phyloP scores from a whole-genome alignment of 768 basidiomycete genomes.

The Hericium coralloides region DNA sequence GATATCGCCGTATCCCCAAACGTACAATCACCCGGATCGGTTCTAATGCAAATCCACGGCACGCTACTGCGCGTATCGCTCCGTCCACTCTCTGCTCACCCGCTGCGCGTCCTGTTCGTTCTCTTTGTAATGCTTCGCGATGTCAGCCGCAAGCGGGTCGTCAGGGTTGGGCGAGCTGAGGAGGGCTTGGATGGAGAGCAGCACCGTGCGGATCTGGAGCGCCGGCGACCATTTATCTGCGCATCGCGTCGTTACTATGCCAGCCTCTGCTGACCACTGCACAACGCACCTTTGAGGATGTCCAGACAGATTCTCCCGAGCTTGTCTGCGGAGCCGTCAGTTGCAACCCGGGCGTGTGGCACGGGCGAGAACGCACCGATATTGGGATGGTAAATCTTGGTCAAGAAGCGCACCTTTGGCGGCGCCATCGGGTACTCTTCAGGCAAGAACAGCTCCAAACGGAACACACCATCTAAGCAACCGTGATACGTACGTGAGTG shows the following conservation, averaged over 20 bases:
- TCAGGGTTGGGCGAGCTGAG: constrained; percentile 95
- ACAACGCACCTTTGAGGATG: constrained; percentile 79
- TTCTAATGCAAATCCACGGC: too few species aligned
- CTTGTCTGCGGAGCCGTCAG: constrained; percentile 58
- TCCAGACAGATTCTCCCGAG: constrained; percentile 97
- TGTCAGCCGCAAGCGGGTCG: constrained; percentile 89
- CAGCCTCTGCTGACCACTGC: background rate
- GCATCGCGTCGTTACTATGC: background rate
- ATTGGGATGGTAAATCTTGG: constrained; percentile 99
- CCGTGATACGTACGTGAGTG: background rate
- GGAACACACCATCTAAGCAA: constrained; percentile 76
- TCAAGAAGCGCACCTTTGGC: constrained; percentile 96
- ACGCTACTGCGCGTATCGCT: constrained; percentile 56
- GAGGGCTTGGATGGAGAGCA: constrained; percentile 95
- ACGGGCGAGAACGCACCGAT: constrained; percentile 59
- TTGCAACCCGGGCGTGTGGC: constrained; percentile 1
- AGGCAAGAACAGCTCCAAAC: constrained; percentile 94
- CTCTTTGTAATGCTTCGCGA: constrained; percentile 98
- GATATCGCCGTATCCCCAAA: background rate
- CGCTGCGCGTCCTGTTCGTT: constrained; percentile 88
- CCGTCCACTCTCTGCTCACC: constrained; percentile 94
- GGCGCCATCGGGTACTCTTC: constrained; percentile 99
- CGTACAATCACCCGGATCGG: background rate
- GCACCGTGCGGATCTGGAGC: constrained; percentile 94
- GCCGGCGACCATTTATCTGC: constrained; percentile 99